Conservation (phyloP, 163 green algal species). For the Chlamydomonas reinhardtii region DNA sequence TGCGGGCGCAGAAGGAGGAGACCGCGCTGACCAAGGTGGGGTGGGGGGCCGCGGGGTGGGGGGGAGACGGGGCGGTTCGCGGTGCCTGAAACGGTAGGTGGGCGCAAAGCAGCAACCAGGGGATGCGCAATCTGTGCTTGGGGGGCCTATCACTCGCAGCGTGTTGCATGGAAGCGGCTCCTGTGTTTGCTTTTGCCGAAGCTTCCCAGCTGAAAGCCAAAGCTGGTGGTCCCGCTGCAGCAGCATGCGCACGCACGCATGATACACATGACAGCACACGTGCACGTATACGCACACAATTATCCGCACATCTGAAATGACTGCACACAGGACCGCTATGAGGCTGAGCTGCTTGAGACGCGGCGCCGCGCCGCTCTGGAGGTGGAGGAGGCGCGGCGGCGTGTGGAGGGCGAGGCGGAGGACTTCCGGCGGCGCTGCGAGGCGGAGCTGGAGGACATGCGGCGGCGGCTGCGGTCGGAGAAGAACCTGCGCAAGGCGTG, state of each 20-base stretch:
- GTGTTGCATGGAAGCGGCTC: no score
- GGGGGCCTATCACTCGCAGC: no score
- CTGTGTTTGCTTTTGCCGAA: no score
- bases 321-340: conserved; percentile 42
- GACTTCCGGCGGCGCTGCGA: conserved; percentile 44
- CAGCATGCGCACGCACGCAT: no score
- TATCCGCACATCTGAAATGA: no score
- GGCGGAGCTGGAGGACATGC: conserved; percentile 58
- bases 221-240: no score
- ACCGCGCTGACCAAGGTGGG: conserved; percentile 10
- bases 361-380: conserved; percentile 45
- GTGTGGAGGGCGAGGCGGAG: background rate
- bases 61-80: no score
- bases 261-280: no score
- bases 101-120: background rate
- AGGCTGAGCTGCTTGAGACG: conserved; percentile 58
- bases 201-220: no score
- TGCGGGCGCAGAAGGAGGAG: conserved; percentile 32
- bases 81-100: no score
- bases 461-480: conserved; percentile 61
- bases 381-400: conserved; percentile 20
- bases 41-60: background rate
- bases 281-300: no score
- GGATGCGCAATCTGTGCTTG: no score
- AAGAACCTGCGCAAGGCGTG: conserved; percentile 70